Percentiles rank a stretch among this genome's conserved stretches.
These are phyloP conservation scores for Mycena maculata DNA, from an alignment of 768 basidiomycete genomes.

Conservation along the genomic window DNA sequence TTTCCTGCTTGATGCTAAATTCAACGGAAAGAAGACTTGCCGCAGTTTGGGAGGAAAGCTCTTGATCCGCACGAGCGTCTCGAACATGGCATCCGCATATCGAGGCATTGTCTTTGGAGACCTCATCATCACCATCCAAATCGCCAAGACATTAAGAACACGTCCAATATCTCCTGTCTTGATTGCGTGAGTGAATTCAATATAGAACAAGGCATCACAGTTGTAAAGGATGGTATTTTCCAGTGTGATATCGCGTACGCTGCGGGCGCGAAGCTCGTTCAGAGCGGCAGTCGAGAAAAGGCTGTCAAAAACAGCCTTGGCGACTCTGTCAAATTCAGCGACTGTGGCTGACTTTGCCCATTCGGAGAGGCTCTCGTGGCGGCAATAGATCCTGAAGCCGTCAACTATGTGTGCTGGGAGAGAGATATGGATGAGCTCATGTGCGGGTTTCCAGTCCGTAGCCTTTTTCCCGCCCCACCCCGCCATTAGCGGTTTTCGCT, in stretches of 20 bases:
- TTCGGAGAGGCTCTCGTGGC: background rate
- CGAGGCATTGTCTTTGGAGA: conserved; percentile 30
- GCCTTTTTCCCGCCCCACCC: conserved; percentile 13
- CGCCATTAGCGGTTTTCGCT: conserved; percentile 18
- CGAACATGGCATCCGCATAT: conserved; percentile 35
- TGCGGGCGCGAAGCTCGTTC: conserved; percentile 6
- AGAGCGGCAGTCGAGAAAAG: conserved; percentile 23
- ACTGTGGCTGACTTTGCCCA: conserved; percentile 22
- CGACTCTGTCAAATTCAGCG: conserved; percentile 19
- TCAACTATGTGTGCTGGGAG: conserved; percentile 18
- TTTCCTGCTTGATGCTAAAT: background rate
- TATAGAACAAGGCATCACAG: conserved; percentile 35
- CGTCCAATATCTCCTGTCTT: conserved; percentile 38
- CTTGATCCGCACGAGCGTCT: conserved; percentile 13
- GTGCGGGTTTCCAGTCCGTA: conserved; percentile 13
- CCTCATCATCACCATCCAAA: conserved; percentile 36
- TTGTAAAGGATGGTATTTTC: conserved; percentile 35
- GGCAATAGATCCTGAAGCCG: conserved; percentile 24
- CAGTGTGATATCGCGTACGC: background rate
- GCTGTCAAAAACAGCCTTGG: conserved; percentile 21
- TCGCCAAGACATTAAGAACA: conserved; percentile 27
- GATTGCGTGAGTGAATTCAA: conserved; percentile 32
- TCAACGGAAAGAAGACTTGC: background rate
- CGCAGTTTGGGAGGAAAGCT: conserved; percentile 3
- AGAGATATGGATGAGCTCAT: conserved; percentile 17